These are phyloP conservation scores for Podospora pseudopauciseta DNA, from an alignment of 495 filamentous ascomycete genomes.

Conservation along the genomic window DNA sequence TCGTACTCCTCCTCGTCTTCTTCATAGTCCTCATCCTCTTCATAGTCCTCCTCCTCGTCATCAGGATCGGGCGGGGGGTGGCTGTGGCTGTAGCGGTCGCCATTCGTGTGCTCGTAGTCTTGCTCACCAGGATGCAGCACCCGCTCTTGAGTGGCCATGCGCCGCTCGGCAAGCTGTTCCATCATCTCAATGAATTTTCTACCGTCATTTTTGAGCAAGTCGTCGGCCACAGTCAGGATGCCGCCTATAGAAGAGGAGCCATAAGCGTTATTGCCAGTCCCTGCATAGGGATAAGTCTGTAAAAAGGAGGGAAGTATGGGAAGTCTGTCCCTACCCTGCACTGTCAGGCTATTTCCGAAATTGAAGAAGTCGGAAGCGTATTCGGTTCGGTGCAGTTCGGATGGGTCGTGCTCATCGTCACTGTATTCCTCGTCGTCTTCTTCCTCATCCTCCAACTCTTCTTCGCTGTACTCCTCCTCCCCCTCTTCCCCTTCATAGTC, in stretches of 20 bases:
- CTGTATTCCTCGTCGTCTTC: conserved; percentile 53
- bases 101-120: conserved; percentile 54
- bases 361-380: conserved; percentile 84
- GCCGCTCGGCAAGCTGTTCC: conserved; percentile 95
- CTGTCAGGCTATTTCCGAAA: conserved; percentile 94
- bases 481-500: conserved; percentile 63
- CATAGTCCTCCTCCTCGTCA: conserved; percentile 61
- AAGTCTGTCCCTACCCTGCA: conserved; percentile 71
- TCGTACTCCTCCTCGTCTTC: conserved; percentile 87
- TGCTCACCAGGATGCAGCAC: conserved; percentile 67
- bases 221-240: conserved; percentile 97
- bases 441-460: conserved; percentile 59
- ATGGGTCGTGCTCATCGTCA: conserved; percentile 55
- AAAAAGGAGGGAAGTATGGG: conserved; percentile 38
- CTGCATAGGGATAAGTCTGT: conserved; percentile 35
- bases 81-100: conserved; percentile 40
- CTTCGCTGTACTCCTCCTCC: conserved; percentile 39
- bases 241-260: conserved; percentile 66
- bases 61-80: conserved; percentile 62
- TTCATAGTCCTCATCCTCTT: conserved; percentile 63
- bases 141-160: conserved; percentile 87
- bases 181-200: conserved; percentile 99
- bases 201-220: conserved; percentile 96
- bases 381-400: conserved; percentile 58
- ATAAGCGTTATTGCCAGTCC: conserved; percentile 39